Conservation (phyloP, 768 basidiomycete species). For the Amyloporia xantha region DNA sequence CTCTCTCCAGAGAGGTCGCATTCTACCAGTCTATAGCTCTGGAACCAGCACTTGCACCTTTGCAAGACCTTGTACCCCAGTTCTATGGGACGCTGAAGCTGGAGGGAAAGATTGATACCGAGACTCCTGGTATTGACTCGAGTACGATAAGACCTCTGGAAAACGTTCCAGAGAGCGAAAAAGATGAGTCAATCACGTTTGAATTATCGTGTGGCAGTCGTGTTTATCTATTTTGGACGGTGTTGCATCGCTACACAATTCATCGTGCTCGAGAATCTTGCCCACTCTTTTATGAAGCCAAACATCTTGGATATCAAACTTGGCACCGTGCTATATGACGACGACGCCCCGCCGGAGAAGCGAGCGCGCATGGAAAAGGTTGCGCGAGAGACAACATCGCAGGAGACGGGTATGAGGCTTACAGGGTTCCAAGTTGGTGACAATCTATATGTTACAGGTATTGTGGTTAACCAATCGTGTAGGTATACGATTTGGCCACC, state of each 20-base stretch:
- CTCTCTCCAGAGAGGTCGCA: slow-evolving; percentile 51
- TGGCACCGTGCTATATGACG: slow-evolving; percentile 83
- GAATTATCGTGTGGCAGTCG: background rate
- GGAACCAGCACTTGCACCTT: slow-evolving; percentile 32
- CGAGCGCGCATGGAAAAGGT: slow-evolving; percentile 66
- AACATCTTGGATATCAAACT: slow-evolving; percentile 92
- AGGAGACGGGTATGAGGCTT: slow-evolving; percentile 70
- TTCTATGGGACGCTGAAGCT: slow-evolving; percentile 78
- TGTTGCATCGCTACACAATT: slow-evolving; percentile 37
- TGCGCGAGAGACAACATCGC: slow-evolving; percentile 65
- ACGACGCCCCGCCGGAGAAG: slow-evolving; percentile 63
- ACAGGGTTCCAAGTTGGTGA: slow-evolving; percentile 83
- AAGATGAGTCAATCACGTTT: slow-evolving; percentile 36
- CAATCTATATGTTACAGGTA: background rate
- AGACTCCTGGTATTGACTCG: slow-evolving; percentile 17
- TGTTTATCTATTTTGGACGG: background rate
- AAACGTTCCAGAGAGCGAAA: slow-evolving; percentile 25
- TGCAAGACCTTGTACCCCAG: slow-evolving; percentile 59
- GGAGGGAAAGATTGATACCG: slow-evolving; percentile 49
- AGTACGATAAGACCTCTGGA: slow-evolving; percentile 12
- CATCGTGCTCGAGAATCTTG: slow-evolving; percentile 81
- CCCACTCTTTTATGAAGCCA: slow-evolving; percentile 67
- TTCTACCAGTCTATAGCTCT: slow-evolving; percentile 61
- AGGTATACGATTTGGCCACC: slow-evolving; percentile 70
- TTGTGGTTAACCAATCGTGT: background rate